Evolutionary conservation across 2,329 filamentous ascomycete species (phyloP), one percentile per base, ranked within the genome.

Genomic region (Colletotrichum sp.): DNA sequence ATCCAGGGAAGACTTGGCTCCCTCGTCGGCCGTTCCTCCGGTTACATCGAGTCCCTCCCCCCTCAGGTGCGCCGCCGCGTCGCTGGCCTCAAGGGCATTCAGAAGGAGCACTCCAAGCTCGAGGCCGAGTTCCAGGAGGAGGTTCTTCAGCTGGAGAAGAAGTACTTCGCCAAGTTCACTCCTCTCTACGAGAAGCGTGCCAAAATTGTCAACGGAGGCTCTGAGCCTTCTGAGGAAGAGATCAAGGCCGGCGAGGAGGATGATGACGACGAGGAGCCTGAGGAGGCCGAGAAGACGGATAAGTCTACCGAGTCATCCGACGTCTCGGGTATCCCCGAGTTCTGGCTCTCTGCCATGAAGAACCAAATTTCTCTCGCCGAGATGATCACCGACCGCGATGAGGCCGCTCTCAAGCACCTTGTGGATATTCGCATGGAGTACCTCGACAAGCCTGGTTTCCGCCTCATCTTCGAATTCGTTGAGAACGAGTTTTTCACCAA

Each of bases 311-410:
- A 90, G 76, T 83, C 86, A 76, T 82, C 86, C 73, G 87, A 90
- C 47, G 83, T 93, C 77, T 89, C 92, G 80, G 97, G 97, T 85
- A 98, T 99, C 76, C 97, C 97, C 76, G 97, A 99, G 87, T 99
- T 99, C 90, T 99, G 97, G 97, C 90, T 99, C 65, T 98, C 96
- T 75, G 96, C 97, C 79, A 98, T 99, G 96, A 99, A 99, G 91
- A 99, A 99, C 89, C 96, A 98, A 84, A 92, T 97, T 81, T 98
- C 96, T 34, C 92, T 99, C 70, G 95, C 96, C 70, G 97, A 99
- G 87, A 98, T 98, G 92, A 98, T 99, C 84, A 99, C 97, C 80
- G 97, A 98, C 81, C 94, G 95, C 77, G 97, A 99, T 83, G 97
- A 99, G 90, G 92, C 91, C 78, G 97, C 96, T 67, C 93, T 99